These are phyloP conservation scores for Lophiostoma macrostomum DNA, from an alignment of 495 filamentous ascomycete genomes.

Conservation along the genomic window DNA sequence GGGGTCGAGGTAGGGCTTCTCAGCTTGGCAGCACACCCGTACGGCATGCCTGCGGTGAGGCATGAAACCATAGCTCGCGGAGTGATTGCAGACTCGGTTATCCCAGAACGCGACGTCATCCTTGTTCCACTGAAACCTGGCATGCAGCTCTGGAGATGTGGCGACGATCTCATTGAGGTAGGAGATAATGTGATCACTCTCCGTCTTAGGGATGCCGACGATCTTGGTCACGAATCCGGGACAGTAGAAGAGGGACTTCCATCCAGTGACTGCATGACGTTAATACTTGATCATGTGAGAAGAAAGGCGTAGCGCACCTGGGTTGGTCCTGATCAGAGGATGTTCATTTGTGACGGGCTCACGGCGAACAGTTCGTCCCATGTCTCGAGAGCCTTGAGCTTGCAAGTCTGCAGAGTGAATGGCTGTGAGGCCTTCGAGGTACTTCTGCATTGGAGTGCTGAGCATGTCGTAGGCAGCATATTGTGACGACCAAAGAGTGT, in stretches of 20 bases:
- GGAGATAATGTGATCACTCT: slow-evolving; percentile 63
- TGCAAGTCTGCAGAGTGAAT: slow-evolving; percentile 71
- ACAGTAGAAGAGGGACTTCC: slow-evolving; percentile 78
- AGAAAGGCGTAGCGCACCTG: no score
- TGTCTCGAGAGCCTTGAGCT: slow-evolving; percentile 59
- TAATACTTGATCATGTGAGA: no score
- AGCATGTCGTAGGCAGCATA: slow-evolving; percentile 70
- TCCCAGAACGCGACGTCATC: slow-evolving; percentile 75
- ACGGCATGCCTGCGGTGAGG: slow-evolving; percentile 62
- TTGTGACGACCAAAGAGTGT: slow-evolving; percentile 72
- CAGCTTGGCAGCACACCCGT: slow-evolving; percentile 58
- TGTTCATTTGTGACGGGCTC: slow-evolving; percentile 65
- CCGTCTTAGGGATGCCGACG: slow-evolving; percentile 66
- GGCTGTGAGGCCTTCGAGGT: slow-evolving; percentile 67
- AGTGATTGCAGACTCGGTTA: slow-evolving; percentile 63
- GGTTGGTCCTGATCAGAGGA: slow-evolving; percentile 69
- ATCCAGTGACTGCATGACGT: slow-evolving; percentile 73
- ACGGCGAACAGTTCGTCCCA: slow-evolving; percentile 63
- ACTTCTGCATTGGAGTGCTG: slow-evolving; percentile 64
- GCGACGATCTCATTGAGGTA: slow-evolving; percentile 64
- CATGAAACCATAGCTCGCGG: slow-evolving; percentile 59
- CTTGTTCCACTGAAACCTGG: slow-evolving; percentile 67
- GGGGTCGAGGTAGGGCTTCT: slow-evolving; percentile 54
- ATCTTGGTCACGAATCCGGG: slow-evolving; percentile 78
- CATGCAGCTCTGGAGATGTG: slow-evolving; percentile 64